Evolutionary conservation across 169 alveolate genomes (phyloP), one percentile per base, ranked within the genome.

Genomic region (Babesia gibsoni): DNA sequence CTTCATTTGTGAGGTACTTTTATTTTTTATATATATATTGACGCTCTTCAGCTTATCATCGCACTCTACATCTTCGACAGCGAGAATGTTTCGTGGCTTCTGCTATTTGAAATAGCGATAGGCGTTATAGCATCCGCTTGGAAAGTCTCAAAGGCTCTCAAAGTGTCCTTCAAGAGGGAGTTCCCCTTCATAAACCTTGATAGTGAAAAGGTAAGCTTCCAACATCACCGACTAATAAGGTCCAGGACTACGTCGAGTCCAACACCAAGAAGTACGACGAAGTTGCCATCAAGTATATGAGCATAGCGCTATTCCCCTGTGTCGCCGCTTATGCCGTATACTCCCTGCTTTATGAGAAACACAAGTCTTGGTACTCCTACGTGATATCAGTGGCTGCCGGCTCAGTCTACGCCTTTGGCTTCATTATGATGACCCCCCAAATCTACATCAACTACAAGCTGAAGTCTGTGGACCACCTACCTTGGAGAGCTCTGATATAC

Each of bases 401-500:
- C 45, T 90, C 94, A 20, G 97, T 96, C 36, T 96, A 96, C 64
- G 91, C 95, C 42, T 91, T 91, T 79, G 95, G 98, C 12, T 96
- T 96, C 82, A 92, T 95, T 52, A 92, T 94, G 94, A 94, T 96
- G 97, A 96, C 99, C 14, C 99, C 99, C 36, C 98, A 98, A 89
- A 90, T 98, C 37, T 98, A 96, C 88, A 96, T 97, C 58, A 98
- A 98, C 90, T 98, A 98, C 88, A 94, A 95, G 88, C 89, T 97
- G 54, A 90, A 97, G 84, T 95, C 99, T 0, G 99, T 98, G 4
- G 99, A 97, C 69, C 99, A 98, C 75, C 89, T 98, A 66, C 99
- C 99, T 33, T 95, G 98, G 98, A 87, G 97, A 57, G 97, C 98
- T 7, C 88, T 96, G 73, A 93, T 94, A 48, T 97, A 96, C 88